Evolutionary conservation across 345 rosid genomes (phyloP).

Genomic region (Ricinus communis): DNA sequence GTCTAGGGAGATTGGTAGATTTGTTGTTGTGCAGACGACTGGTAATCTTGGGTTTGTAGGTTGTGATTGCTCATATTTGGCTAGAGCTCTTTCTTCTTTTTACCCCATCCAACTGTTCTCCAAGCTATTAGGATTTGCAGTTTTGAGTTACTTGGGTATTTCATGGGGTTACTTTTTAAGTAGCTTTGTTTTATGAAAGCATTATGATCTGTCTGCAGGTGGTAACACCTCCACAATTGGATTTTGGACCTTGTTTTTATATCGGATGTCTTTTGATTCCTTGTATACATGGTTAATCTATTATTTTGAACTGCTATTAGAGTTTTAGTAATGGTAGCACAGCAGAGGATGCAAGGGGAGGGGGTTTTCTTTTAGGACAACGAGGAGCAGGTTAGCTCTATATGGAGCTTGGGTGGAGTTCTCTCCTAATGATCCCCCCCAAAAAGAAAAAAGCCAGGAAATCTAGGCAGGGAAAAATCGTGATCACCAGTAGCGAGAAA

Average conservation of each 20-base stretch:
- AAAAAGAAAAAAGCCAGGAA: too few relatives aligned
- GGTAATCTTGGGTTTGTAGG: conserved; percentile 14
- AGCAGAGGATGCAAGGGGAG: background rate
- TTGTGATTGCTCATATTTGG: conserved; percentile 14
- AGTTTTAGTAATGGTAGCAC: too few relatives aligned
- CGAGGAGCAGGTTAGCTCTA: too few relatives aligned
- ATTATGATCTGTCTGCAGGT: conserved; percentile 1
- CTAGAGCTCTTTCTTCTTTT: conserved; percentile 4
- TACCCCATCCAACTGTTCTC: conserved; percentile 9
- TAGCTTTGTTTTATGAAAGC: conserved; percentile 8
- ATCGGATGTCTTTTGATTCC: background rate
- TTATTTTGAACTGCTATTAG: background rate
- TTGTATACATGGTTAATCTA: background rate
- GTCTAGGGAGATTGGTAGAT: conserved; percentile 11
- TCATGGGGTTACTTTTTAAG: conserved; percentile 6
- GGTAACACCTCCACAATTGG: background rate
- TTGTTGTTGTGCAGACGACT: background rate
- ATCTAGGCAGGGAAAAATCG: too few relatives aligned
- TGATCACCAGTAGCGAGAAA: too few relatives aligned
- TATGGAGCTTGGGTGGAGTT: too few relatives aligned
- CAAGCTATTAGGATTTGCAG: conserved; percentile 4
- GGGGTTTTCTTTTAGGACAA: background rate
- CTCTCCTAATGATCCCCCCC: too few relatives aligned
- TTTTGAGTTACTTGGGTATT: conserved; percentile 1
- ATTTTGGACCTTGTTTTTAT: background rate